phyloP scores from a whole-genome alignment of 768 basidiomycete species.

The button mushroom (Agaricus bisporus) region DNA sequence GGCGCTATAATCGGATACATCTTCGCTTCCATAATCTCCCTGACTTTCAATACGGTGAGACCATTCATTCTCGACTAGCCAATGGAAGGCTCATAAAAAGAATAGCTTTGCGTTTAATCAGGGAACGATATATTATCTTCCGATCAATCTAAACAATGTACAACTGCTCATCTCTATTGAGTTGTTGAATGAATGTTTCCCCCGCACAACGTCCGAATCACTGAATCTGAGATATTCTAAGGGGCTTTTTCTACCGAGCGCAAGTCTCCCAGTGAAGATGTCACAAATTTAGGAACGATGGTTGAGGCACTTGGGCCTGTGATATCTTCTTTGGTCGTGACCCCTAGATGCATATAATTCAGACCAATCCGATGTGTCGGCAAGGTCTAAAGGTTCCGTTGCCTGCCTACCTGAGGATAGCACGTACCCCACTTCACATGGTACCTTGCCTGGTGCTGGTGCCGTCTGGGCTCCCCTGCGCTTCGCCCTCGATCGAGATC shows the following conservation, averaged over 20 bases:
- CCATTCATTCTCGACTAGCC: slow-evolving; percentile 33
- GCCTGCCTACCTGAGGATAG: too few relatives aligned
- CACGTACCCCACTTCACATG: too few relatives aligned
- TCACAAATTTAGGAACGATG: slow-evolving; percentile 79
- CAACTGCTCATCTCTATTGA: background rate
- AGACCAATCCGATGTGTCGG: background rate
- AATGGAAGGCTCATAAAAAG: too few relatives aligned
- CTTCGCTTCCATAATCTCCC: slow-evolving; percentile 47
- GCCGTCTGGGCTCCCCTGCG: slow-evolving; percentile 55
- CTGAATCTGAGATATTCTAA: slow-evolving; percentile 2
- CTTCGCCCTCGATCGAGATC: slow-evolving; percentile 62
- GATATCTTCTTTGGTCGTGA: slow-evolving; percentile 70
- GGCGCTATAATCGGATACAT: slow-evolving; percentile 69
- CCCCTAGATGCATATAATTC: slow-evolving; percentile 40
- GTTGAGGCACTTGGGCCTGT: slow-evolving; percentile 63
- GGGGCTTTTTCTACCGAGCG: slow-evolving; percentile 27
- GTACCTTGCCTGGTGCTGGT: too few relatives aligned
- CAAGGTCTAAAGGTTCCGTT: background rate
- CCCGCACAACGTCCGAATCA: background rate
- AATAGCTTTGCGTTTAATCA: background rate
- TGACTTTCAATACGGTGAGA: slow-evolving; percentile 35
- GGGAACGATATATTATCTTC: background rate
- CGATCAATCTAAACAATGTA: background rate
- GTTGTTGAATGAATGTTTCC: slow-evolving; percentile 2
- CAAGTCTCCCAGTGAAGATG: slow-evolving; percentile 78